Conservation (phyloP, 345 rosid genomes). For the Turritis glabra region DNA sequence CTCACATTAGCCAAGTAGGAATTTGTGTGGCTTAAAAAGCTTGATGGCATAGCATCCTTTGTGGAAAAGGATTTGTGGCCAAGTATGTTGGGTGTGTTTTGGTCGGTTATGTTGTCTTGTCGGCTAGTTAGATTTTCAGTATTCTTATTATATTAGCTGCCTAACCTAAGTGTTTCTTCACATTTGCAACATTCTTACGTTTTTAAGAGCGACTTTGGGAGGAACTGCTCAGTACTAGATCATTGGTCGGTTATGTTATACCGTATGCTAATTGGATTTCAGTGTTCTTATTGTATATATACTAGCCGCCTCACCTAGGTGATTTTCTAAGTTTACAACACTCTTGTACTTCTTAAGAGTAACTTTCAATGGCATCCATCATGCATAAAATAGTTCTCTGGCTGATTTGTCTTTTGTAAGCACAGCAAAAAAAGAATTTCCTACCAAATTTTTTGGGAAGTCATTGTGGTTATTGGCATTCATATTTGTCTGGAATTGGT, state of each 20-base stretch:
- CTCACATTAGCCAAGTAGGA: neutral
- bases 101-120: neutral
- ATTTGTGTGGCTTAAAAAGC: slow-evolving; percentile 6
- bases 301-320: slow-evolving; percentile 1
- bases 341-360: neutral
- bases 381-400: slow-evolving; percentile 6
- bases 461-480: slow-evolving; percentile 14
- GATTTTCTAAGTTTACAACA: neutral
- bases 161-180: slow-evolving; percentile 6
- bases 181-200: neutral
- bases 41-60: slow-evolving; percentile 11
- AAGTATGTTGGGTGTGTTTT: neutral
- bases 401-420: neutral
- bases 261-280: neutral
- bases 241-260: neutral
- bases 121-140: neutral
- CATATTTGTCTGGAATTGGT: slow-evolving; percentile 8
- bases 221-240: neutral
- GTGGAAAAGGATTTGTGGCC: slow-evolving; percentile 18
- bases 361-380: neutral
- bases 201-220: neutral
- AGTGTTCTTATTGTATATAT: slow-evolving; percentile 11
- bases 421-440: neutral
- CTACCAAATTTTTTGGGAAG: slow-evolving; percentile 7
- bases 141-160: slow-evolving; percentile 10